Evolutionary conservation across 345 rosid species (phyloP).

Genomic region (Gossypium sturtianum): DNA sequence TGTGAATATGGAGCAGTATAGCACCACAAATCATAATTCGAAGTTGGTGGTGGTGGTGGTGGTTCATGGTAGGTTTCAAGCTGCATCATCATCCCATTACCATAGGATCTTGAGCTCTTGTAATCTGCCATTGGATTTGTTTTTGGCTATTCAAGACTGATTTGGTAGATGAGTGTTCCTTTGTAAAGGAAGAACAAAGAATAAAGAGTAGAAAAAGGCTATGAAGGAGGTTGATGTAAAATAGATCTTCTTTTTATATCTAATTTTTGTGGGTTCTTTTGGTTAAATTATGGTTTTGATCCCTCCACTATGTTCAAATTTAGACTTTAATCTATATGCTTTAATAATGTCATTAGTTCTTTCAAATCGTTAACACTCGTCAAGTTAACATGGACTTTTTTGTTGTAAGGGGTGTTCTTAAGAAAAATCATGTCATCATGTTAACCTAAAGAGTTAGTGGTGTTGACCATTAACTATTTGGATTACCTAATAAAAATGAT

Average conservation of each 20-base stretch:
- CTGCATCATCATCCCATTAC: conserved; percentile 40
- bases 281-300: no score
- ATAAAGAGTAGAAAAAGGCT: neutral
- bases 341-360: no score
- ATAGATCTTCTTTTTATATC: neutral
- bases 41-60: conserved; percentile 23
- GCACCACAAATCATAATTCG: conserved; percentile 44
- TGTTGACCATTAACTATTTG: no score
- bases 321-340: no score
- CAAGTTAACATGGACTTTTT: no score
- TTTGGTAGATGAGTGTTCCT: neutral
- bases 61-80: conserved; percentile 49
- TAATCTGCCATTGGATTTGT: conserved; percentile 50
- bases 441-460: no score
- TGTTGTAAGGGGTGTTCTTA: no score
- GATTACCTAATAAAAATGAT: no score
- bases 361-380: no score
- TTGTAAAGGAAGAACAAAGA: neutral
- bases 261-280: neutral
- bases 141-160: neutral
- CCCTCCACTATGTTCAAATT: no score
- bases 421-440: no score
- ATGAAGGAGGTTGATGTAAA: neutral
- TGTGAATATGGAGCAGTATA: conserved; percentile 57
- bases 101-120: conserved; percentile 51